Evolutionary conservation across 305 asterid species (phyloP).

Genomic region (Lippia alba): DNA sequence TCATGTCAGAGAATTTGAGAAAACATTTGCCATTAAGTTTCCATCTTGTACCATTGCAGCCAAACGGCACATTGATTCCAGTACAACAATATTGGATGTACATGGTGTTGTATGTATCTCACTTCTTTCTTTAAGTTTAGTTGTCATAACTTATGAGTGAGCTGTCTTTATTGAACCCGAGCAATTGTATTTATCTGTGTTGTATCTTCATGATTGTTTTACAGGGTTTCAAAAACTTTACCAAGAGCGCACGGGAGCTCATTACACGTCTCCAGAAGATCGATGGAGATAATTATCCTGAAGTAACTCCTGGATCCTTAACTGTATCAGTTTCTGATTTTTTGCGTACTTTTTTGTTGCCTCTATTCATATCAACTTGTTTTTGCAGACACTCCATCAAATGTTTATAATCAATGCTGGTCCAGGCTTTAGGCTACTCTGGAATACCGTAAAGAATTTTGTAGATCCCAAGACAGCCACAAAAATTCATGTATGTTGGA

Average conservation of each 20-base stretch:
- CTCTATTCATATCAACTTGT: constrained; percentile 30
- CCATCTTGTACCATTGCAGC: constrained; percentile 84
- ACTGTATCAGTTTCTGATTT: constrained; percentile 26
- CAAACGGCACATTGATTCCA: constrained; percentile 78
- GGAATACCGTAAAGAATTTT: constrained; percentile 69
- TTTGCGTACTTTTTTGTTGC: constrained; percentile 15
- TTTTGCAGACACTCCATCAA: constrained; percentile 77
- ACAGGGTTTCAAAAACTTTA: constrained; percentile 73
- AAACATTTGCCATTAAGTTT: constrained; percentile 66
- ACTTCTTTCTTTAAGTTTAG: constrained; percentile 7
- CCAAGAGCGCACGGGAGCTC: constrained; percentile 75
- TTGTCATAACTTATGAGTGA: constrained; percentile 15
- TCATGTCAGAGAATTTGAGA: constrained; percentile 79
- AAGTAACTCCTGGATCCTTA: constrained; percentile 47
- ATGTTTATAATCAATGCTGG: constrained; percentile 90
- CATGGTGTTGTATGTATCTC: constrained; percentile 74
- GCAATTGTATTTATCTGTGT: constrained; percentile 11
- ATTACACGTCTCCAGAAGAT: constrained; percentile 74
- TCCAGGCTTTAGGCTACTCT: constrained; percentile 66
- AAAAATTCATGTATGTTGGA: constrained; percentile 68
- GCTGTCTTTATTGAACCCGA: not conserved
- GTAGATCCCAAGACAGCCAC: constrained; percentile 76
- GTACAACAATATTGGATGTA: constrained; percentile 78
- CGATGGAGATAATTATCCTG: constrained; percentile 86
- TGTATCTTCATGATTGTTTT: constrained; percentile 30